Conservation (phyloP, 2,329 filamentous ascomycete species). For the Davidsoniella neocaledoniae region DNA sequence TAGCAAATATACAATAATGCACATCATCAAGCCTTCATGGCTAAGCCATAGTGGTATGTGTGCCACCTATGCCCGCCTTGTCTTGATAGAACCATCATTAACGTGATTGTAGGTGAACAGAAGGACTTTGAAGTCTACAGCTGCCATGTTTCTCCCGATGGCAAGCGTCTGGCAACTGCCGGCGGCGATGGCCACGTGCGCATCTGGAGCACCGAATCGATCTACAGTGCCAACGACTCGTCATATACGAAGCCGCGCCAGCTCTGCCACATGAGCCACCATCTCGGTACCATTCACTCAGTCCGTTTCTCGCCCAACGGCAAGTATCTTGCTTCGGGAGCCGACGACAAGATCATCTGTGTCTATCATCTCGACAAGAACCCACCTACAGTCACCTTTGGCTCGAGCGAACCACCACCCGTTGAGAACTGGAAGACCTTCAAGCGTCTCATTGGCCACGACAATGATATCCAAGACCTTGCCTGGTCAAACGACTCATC, state of each 20-base stretch:
- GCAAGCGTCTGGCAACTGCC: slow-evolving; percentile 77
- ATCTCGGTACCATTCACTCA: slow-evolving; percentile 91
- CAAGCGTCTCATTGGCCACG: slow-evolving; percentile 82
- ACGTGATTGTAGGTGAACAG: slow-evolving; percentile 49
- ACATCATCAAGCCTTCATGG: slow-evolving; percentile 89
- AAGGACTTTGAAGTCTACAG: slow-evolving; percentile 98
- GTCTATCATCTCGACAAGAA: slow-evolving; percentile 83
- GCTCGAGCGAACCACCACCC: slow-evolving; percentile 74
- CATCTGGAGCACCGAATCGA: slow-evolving; percentile 92
- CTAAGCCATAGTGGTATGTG: slow-evolving; percentile 60
- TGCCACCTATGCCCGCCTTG: background rate
- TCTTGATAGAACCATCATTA: background rate
- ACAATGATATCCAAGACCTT: slow-evolving; percentile 96
- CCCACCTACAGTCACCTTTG: slow-evolving; percentile 65
- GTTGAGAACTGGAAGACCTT: slow-evolving; percentile 98
- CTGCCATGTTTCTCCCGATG: slow-evolving; percentile 92
- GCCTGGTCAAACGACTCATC: slow-evolving; percentile 96
- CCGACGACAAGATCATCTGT: slow-evolving; percentile 97
- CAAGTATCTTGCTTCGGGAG: slow-evolving; percentile 87
- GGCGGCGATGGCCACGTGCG: slow-evolving; percentile 95
- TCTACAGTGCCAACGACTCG: slow-evolving; percentile 61
- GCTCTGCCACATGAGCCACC: slow-evolving; percentile 94
- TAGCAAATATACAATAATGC: slow-evolving; percentile 33
- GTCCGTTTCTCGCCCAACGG: slow-evolving; percentile 94
- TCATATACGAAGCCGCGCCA: slow-evolving; percentile 68